phyloP scores from a whole-genome alignment of 805 yeast genomes.

The Lipomyces spencermartinsiae region DNA sequence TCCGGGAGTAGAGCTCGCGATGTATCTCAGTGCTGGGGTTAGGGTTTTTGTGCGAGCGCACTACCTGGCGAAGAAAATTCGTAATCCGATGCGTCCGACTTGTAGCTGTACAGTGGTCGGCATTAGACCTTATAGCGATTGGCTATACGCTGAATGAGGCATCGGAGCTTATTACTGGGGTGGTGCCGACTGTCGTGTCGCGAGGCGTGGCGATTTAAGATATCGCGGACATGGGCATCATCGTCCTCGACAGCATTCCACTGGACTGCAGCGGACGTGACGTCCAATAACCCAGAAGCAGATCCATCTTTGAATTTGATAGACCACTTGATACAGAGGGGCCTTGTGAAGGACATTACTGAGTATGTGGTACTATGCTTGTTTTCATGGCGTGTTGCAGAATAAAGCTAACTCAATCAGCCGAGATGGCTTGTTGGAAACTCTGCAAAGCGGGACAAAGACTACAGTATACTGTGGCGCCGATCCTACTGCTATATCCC shows the following conservation, averaged over 20 bases:
- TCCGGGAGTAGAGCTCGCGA: no score
- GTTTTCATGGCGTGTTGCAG: neutral
- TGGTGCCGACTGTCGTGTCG: neutral
- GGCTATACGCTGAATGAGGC: neutral
- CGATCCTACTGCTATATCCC: conserved; percentile 89
- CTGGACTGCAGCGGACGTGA: neutral
- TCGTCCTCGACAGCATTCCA: neutral
- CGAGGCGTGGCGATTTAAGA: neutral
- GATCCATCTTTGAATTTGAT: neutral
- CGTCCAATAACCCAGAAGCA: conserved; percentile 5
- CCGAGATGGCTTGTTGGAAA: neutral
- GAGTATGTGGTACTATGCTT: conserved; percentile 12
- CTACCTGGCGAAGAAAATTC: no score
- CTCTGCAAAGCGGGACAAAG: neutral
- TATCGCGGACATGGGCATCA: neutral
- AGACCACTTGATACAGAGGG: conserved; percentile 24
- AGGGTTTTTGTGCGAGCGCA: no score
- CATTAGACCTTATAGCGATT: neutral
- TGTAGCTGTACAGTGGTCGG: neutral
- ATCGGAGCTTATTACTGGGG: neutral
- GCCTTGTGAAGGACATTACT: conserved; percentile 25
- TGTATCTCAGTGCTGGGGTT: no score
- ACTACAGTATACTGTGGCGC: conserved; percentile 83
- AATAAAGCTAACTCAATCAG: neutral
- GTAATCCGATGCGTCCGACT: neutral